Conservation (phyloP, 805 yeast genomes). For the Ogataea haglerorum region DNA sequence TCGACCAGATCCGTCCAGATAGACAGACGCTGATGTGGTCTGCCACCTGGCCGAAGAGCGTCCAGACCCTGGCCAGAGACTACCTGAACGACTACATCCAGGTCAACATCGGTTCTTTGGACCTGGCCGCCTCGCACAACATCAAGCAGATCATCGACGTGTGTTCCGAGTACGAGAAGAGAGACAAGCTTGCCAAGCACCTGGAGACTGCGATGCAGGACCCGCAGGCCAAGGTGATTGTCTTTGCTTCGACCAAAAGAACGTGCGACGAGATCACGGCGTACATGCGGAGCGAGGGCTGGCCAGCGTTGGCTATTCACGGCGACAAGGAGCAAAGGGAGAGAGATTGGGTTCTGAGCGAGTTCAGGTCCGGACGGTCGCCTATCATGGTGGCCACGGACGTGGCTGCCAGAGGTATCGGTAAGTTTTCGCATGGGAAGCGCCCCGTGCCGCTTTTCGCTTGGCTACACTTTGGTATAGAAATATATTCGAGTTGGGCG, state of each 20-base stretch:
- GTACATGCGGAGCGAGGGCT: constrained; percentile 91
- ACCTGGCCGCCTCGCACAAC: constrained; percentile 93
- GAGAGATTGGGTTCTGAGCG: constrained; percentile 97
- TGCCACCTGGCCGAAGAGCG: constrained; percentile 99
- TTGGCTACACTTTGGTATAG: constrained; percentile 11
- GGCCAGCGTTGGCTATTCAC: constrained; percentile 98
- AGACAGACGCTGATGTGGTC: constrained; percentile 99
- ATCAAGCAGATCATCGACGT: constrained; percentile 93
- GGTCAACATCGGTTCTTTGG: constrained; percentile 94
- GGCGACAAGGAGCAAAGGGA: constrained; percentile 98
- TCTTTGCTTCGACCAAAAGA: constrained; percentile 96
- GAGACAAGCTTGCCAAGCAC: constrained; percentile 83
- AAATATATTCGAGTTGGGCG: constrained; percentile 9
- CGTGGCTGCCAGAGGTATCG: constrained; percentile 99
- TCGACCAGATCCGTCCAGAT: constrained; percentile 95
- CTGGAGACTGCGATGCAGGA: constrained; percentile 76
- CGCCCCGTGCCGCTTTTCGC: constrained; percentile 8
- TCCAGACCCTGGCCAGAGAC: constrained; percentile 87
- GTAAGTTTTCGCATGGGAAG: constrained; percentile 54
- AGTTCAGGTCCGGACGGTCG: constrained; percentile 87
- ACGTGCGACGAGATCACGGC: constrained; percentile 93
- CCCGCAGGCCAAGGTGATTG: constrained; percentile 70
- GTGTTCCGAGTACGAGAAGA: constrained; percentile 86
- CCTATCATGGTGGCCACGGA: constrained; percentile 99
- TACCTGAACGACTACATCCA: constrained; percentile 91